Evolutionary conservation across 495 filamentous ascomycete species (phyloP), one percentile per base, ranked within the genome.

Genomic region (Cladorrhinum samala): DNA sequence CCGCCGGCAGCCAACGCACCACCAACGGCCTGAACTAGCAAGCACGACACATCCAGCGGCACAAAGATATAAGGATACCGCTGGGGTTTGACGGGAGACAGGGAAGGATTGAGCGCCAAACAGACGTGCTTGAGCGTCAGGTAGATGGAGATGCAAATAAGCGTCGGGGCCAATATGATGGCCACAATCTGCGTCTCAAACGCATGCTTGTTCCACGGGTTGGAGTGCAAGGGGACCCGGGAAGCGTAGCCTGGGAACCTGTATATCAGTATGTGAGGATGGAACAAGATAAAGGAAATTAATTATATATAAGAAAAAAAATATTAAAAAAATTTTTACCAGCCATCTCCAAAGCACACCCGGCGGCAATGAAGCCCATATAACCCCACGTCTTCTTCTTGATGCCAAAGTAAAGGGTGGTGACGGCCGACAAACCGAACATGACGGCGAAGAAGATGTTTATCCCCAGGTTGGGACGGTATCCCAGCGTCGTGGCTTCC

Each of bases 131-230:
- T 87, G 33, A 87, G 76, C 1, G 81, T 85, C 2, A 87, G 73
- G 64, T 88, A 88, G 58, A 87, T 73, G 48, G 79, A 79, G 9
- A 83, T 80, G 38, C 83, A 79, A 60, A 87, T 64, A 33, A 87
- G 80, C 21, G 83, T 84, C 0, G 84, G 84, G 3, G 77, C 79
- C 3, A 87, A 75, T 50, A 85, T 80, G 58, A 88, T 72, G 62
- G 81, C 82, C 62, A 80, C 78, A 57, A 87, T 85, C 44, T 87
- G 83, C 25, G 83, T 75, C 62, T 86, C 76, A 64, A 86, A 87
- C 8, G 77, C 82, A 47, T 61, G 50, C 0, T 63, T 55, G 58
- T 76, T 71, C 80, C 79, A 86, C 0, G 83, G 82, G 66, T 87
- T 87, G 45, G 59, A 30, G 63, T 79, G 58, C 57, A 88, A 76